phyloP scores from a whole-genome alignment of 148 eudicot species.

The Polygonum aviculare region DNA sequence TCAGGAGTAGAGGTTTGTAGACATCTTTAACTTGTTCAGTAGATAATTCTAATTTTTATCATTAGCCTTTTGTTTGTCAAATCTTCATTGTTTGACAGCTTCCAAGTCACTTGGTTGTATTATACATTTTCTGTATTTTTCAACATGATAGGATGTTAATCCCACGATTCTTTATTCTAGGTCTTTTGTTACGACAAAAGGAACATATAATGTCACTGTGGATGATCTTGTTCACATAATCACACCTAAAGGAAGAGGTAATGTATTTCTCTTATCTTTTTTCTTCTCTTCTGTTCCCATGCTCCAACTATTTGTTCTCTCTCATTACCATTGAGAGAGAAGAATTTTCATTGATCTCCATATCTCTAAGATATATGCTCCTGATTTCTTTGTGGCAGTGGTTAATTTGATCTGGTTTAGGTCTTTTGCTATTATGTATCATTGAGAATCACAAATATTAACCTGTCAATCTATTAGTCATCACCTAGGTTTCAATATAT shows the following conservation, averaged over 20 bases:
- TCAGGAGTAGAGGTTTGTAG: no score
- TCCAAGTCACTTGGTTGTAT: background rate
- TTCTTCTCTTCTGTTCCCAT: background rate
- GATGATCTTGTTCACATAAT: constrained; percentile 69
- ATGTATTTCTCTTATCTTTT: background rate
- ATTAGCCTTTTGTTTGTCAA: background rate
- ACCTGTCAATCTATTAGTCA: background rate
- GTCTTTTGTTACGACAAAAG: constrained; percentile 60
- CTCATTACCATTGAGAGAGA: no score
- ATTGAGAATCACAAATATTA: background rate
- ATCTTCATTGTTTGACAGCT: background rate
- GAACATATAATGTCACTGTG: constrained; percentile 74
- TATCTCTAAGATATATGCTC: background rate
- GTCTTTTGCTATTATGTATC: background rate
- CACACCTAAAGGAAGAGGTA: constrained; percentile 88
- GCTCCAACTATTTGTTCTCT: background rate
- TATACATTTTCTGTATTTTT: background rate
- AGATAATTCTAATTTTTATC: no score
- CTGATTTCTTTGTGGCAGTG: background rate
- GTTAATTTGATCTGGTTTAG: background rate
- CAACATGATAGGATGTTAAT: background rate
- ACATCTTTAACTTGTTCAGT: no score
- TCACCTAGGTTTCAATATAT: background rate
- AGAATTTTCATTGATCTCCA: no score
- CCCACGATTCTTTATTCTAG: constrained; percentile 22